Conservation (phyloP, 345 rosid genomes). For the Brassica cretica region DNA sequence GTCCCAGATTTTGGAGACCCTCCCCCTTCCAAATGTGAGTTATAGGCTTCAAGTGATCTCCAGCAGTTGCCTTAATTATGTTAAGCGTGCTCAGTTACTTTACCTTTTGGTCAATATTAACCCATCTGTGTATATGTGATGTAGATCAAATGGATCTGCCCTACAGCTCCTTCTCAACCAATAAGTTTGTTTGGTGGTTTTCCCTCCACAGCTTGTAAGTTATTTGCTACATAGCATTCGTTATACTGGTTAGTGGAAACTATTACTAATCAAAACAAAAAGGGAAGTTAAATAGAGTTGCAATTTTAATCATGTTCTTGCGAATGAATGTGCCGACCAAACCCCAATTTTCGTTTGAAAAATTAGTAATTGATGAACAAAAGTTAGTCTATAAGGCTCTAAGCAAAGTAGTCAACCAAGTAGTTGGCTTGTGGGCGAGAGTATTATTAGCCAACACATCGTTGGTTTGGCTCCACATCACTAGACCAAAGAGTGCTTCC, state of each 20-base stretch:
- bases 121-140: constrained; percentile 13
- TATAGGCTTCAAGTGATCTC: constrained; percentile 8
- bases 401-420: constrained; percentile 16
- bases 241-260: background rate
- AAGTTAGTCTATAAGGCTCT: constrained; percentile 9
- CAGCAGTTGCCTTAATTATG: background rate
- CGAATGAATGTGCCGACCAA: background rate
- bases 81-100: background rate
- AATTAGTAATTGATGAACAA: background rate
- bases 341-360: background rate
- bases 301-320: background rate
- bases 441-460: background rate
- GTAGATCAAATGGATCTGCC: constrained; percentile 99
- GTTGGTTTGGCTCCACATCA: constrained; percentile 1
- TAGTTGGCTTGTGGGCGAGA: background rate
- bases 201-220: constrained; percentile 97
- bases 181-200: constrained; percentile 89
- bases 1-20: constrained; percentile 93
- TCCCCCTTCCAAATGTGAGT: constrained; percentile 92
- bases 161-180: constrained; percentile 94
- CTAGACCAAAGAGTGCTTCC: background rate
- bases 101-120: constrained; percentile 11
- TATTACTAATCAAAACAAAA: background rate
- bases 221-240: constrained; percentile 12
- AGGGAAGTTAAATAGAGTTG: background rate